Percentiles rank a stretch among this genome's conserved stretches.
These are phyloP conservation scores for Phoma herbarum DNA, from an alignment of 2,329 filamentous ascomycete genomes.

Conservation along the genomic window DNA sequence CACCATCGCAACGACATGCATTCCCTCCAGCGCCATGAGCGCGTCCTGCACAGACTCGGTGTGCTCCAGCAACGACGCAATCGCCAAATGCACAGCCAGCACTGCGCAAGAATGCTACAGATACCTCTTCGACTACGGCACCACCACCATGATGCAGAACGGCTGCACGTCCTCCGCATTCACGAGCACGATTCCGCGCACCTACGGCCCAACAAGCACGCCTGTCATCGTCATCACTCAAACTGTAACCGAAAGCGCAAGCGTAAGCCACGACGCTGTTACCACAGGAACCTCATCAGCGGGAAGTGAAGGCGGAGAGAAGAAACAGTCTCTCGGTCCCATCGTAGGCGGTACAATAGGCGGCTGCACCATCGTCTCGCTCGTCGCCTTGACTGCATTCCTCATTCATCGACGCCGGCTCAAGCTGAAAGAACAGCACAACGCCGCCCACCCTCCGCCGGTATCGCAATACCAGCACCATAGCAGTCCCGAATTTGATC, in stretches of 20 bases:
- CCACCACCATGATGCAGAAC: constrained; percentile 41
- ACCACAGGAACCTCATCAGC: too few relatives aligned
- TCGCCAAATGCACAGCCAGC: constrained; percentile 43
- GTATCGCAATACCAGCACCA: constrained; percentile 5
- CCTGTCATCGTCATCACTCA: constrained; percentile 17
- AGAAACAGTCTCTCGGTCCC: constrained; percentile 34
- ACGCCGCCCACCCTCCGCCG: neutral
- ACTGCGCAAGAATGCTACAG: constrained; percentile 38
- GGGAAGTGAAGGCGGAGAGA: too few relatives aligned
- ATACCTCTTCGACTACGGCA: constrained; percentile 38
- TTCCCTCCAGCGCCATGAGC: constrained; percentile 35
- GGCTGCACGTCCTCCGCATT: constrained; percentile 38
- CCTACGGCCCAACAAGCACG: constrained; percentile 11
- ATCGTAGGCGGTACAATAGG: constrained; percentile 48
- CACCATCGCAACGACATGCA: constrained; percentile 44
- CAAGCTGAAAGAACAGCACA: neutral
- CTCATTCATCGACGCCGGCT: constrained; percentile 32
- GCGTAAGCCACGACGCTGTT: too few relatives aligned
- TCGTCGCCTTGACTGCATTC: constrained; percentile 34
- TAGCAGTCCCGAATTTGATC: constrained; percentile 11
- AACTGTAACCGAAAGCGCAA: neutral
- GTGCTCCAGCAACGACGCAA: constrained; percentile 36
- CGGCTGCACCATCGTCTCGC: constrained; percentile 37
- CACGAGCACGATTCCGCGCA: constrained; percentile 32
- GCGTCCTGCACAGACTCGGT: constrained; percentile 37